Conservation (phyloP, 1,284 basidiomycete genomes). For the Ceratobasidium sp. region DNA sequence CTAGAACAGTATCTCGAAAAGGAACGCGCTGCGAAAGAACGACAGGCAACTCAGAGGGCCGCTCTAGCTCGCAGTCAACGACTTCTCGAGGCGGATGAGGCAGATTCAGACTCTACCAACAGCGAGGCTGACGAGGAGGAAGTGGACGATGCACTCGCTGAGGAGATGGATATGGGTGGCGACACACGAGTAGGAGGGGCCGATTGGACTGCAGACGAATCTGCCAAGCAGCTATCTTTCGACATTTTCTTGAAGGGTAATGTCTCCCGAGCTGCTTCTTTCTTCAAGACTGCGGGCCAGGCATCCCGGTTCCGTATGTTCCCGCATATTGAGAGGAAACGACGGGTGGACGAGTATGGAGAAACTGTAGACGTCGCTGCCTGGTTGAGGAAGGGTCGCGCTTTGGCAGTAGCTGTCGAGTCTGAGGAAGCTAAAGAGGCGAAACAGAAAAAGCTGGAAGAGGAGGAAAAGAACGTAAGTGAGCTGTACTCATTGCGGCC, state of each 20-base stretch:
- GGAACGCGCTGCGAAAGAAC: constrained; percentile 84
- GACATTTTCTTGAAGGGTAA: constrained; percentile 98
- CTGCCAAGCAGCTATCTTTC: constrained; percentile 74
- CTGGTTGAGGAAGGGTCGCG: constrained; percentile 90
- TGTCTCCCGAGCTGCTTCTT: constrained; percentile 77
- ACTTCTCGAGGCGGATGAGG: constrained; percentile 82
- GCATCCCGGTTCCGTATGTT: constrained; percentile 94
- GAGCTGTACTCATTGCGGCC: background rate
- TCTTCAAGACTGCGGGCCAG: constrained; percentile 81
- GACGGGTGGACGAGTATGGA: constrained; percentile 93
- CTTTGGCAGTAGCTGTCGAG: constrained; percentile 82
- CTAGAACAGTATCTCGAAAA: constrained; percentile 83
- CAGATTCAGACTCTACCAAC: constrained; percentile 45
- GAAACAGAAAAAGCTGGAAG: constrained; percentile 72
- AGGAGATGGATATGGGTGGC: constrained; percentile 52
- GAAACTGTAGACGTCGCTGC: constrained; percentile 94
- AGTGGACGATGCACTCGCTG: constrained; percentile 66
- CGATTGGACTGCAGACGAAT: constrained; percentile 62
- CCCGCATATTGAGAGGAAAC: constrained; percentile 92
- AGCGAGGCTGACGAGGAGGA: constrained; percentile 71
- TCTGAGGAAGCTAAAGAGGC: constrained; percentile 81
- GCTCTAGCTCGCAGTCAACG: constrained; percentile 83
- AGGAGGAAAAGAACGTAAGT: constrained; percentile 81
- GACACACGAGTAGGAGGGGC: too few relatives aligned
- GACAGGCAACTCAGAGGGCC: constrained; percentile 87